Evolutionary conservation across 306 rosid species (phyloP), one percentile per base, ranked within the genome.

Genomic region (Cucumis cinereus): DNA sequence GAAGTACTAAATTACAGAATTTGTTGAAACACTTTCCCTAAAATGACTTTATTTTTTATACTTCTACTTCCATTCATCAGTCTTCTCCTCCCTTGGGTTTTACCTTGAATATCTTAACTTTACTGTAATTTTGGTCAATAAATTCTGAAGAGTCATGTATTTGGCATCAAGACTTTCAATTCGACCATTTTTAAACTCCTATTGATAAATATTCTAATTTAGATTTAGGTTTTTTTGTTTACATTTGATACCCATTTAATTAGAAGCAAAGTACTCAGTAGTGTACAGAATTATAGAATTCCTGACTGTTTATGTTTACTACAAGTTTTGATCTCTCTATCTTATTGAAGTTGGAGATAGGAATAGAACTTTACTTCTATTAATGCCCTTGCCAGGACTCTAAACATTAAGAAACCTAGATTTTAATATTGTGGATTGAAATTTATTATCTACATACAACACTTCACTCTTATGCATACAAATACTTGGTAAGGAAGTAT

Each of bases 1-100:
- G 77, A 53, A 74, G 50, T 35, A 74, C 66, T 57, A 19, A 74
- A 56, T 38, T 36, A 58, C 78, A 56, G 78, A 57, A 36, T 75
- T 9, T 57, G 38, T 75, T 38, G 47, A 74, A 74, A 14, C 55
- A 50, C 14, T 73, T 50, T 26, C 54, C 60, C 53, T 52, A 73
- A 52, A 49, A 54, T 19, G 23, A 19, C 61, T 2, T 30, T n/a
- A n/a, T 52, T 23, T 23, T 50, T 43, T 68, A 68, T 13, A 43
- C 74, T 43, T 68, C 7, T 40, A 68, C 74, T 68, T 68, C 7
- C 54, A 5, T 43, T 68, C 54, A 67, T 41, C n/a, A 13, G 6
- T 41, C 10, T 67, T 23, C 74, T 68, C 43, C 43, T 61, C 45
- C 70, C 15, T 17, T 40, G 30, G 53, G 74, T 47, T 70, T 26